Percentiles rank a stretch among this genome's conserved stretches.
Conservation (phyloP, 2,329 filamentous ascomycete genomes). For the Diaporthe vaccinii region DNA sequence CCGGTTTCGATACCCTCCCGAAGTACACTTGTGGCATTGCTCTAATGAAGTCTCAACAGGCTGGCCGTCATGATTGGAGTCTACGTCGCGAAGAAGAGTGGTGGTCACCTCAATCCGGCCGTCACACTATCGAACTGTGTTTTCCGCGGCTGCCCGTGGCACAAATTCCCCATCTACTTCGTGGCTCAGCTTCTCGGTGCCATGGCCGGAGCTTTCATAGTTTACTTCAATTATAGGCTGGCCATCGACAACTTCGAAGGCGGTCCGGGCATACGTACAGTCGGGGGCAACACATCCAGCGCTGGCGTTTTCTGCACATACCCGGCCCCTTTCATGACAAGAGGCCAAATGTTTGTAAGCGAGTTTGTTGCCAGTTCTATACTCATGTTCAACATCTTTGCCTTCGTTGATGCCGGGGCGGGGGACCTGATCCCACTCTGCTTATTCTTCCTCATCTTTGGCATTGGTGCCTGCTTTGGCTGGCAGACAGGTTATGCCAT, state of each 20-base stretch:
- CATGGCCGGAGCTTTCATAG: constrained; percentile 71
- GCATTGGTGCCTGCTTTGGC: constrained; percentile 79
- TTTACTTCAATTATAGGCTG: constrained; percentile 74
- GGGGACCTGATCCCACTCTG: constrained; percentile 70
- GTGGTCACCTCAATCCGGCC: constrained; percentile 79
- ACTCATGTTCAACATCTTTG: constrained; percentile 80
- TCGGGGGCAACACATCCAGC: constrained; percentile 69
- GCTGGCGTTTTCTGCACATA: constrained; percentile 83
- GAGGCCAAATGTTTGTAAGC: constrained; percentile 77
- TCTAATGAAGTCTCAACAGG: constrained; percentile 48
- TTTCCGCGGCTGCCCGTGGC: constrained; percentile 77
- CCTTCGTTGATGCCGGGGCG: constrained; percentile 73
- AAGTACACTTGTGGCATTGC: not conserved
- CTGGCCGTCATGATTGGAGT: constrained; percentile 78
- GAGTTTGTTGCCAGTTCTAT: constrained; percentile 78
- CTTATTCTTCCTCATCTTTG: constrained; percentile 81
- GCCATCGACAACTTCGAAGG: constrained; percentile 77
- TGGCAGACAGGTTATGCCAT: constrained; percentile 85
- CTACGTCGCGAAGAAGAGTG: constrained; percentile 75
- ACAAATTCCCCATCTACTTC: constrained; percentile 77
- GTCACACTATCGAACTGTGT: constrained; percentile 79
- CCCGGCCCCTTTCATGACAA: constrained; percentile 75
- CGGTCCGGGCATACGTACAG: constrained; percentile 70
- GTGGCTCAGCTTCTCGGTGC: constrained; percentile 76
- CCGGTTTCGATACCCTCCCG: not conserved